Evolutionary conservation across 1,139 yeast genomes (phyloP).

Genomic region (Candida sanyaensis): DNA sequence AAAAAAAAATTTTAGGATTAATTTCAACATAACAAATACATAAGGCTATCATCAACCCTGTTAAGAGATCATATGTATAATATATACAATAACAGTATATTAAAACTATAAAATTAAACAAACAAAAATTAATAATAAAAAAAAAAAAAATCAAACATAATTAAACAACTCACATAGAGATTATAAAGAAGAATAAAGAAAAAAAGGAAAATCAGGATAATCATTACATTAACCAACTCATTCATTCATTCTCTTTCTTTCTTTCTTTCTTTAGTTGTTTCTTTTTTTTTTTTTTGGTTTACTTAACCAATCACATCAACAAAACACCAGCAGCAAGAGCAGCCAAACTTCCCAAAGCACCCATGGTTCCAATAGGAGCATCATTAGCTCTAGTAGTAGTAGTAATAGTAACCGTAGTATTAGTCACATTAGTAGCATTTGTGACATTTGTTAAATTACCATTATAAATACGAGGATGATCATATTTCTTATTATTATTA

Average conservation of each 20-base stretch:
- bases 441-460: no score
- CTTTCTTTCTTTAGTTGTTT: no score
- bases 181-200: no score
- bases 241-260: background rate
- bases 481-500: background rate
- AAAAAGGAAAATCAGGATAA: no score
- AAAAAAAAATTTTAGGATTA: no score
- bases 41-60: no score
- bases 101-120: background rate
- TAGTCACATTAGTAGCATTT: background rate
- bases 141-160: no score
- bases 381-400: constrained; percentile 2
- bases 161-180: no score
- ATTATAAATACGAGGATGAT: background rate
- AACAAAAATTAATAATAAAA: background rate
- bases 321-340: constrained; percentile 4
- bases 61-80: no score
- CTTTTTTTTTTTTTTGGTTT: no score
- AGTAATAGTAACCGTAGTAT: background rate
- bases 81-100: no score
- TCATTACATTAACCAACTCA: background rate
- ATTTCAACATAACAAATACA: background rate
- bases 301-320: background rate
- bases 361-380: background rate
- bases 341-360: constrained; percentile 1